phyloP scores from a whole-genome alignment of 2,329 filamentous ascomycete species.

The Aspergillus piperis region DNA sequence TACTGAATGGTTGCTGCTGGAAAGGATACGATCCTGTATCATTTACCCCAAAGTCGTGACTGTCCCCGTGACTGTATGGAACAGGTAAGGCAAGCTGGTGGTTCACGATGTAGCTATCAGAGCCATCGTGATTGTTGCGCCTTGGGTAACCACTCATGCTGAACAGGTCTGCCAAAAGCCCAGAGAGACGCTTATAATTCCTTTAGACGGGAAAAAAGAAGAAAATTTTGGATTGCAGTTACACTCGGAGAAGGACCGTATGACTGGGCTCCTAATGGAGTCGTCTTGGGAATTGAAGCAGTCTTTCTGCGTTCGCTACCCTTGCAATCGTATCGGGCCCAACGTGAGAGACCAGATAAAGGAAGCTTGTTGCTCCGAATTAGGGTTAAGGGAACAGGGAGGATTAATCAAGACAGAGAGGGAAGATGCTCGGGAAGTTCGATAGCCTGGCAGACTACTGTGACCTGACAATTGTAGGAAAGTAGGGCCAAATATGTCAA shows the following conservation, averaged over 20 bases:
- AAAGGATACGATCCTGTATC: constrained; percentile 36
- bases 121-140: constrained; percentile 38
- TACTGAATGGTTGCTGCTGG: constrained; percentile 36
- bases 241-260: background rate
- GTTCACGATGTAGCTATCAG: constrained; percentile 37
- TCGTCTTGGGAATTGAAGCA: background rate
- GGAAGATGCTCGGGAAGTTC: background rate
- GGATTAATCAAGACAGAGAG: background rate
- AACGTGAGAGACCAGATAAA: background rate
- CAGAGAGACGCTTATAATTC: background rate
- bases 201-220: background rate
- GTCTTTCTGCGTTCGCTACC: background rate
- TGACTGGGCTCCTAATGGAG: background rate
- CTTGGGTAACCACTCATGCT: constrained; percentile 44
- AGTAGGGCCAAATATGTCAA: background rate
- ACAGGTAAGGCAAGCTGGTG: constrained; percentile 36
- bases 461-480: background rate
- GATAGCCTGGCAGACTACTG: background rate
- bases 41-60: constrained; percentile 33
- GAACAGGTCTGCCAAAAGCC: background rate
- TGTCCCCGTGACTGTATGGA: constrained; percentile 33
- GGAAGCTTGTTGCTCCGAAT: background rate
- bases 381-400: background rate
- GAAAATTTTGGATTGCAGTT: background rate
- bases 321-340: background rate